Evolutionary conservation across 495 filamentous ascomycete species (phyloP), one percentile per base, ranked within the genome.

Genomic region (Xylaria telfairii): DNA sequence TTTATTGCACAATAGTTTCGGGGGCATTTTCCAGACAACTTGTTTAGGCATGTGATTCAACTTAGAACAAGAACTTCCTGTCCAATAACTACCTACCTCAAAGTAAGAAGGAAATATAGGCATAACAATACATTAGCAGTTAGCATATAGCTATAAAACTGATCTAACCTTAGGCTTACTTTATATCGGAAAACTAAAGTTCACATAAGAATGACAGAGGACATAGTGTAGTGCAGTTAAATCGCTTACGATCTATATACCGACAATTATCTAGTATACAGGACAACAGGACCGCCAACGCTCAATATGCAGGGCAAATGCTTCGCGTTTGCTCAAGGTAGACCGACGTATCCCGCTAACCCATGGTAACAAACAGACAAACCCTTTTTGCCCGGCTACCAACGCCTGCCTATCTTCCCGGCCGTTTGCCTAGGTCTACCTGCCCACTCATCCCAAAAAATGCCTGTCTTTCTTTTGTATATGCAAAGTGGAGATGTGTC

Each of bases 401-500:
- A 54, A 53, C 21, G 46, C 47, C 64, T 7, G 46, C 47, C 64
- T 7, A 42, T 62, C 59, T 53, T 41, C 64, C 42, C 19, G 4
- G 24, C 26, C 61, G 61, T 57, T 65, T 32, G 30, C 46, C 59
- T 30, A 7, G 19, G 9, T 59, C 32, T 64, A 34, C 47, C 59
- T 24, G 49, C 8, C 67, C 67, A 44, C 67, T 30, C 21, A 41
- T 63, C 68, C 68, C 39, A 30, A 70, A n/a, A 64, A 70, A 70
- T 65, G 57, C 57, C 26, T 37, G 37, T 65, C 60, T 64, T 74
- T 74, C 74, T 59, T 71, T 65, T 71, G n/a, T 75, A 68, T 78
- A 78, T 78, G 76, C 71, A 73, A 70, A 78, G 77, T 79, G 73
- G 77, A 77, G 77, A 74, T 74, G 44, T 67, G 67, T 78, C 74